These are phyloP conservation scores for Comarum palustre DNA, from an alignment of 306 rosid genomes.

Conservation along the genomic window DNA sequence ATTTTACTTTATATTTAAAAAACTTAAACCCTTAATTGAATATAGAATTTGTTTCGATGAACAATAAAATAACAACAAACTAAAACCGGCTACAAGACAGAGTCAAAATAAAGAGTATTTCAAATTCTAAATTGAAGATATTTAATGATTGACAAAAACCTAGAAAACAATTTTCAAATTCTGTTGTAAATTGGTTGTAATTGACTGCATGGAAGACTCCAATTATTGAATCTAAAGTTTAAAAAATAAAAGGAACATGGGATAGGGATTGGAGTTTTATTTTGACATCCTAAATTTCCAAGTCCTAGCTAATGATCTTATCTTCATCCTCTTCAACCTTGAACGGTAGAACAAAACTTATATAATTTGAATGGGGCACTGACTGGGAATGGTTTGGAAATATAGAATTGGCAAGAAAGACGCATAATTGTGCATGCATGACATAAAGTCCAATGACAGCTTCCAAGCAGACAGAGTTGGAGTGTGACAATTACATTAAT, in stretches of 20 bases:
- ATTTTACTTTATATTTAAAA: no score
- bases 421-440: constrained; percentile 60
- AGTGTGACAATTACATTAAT: constrained; percentile 37
- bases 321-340: constrained; percentile 30
- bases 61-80: no score
- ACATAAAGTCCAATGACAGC: constrained; percentile 72
- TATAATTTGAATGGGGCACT: constrained; percentile 13
- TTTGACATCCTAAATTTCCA: constrained; percentile 58
- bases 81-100: no score
- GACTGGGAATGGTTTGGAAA: constrained; percentile 37
- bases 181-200: not conserved
- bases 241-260: constrained; percentile 41
- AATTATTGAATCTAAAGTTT: constrained; percentile 26
- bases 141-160: no score
- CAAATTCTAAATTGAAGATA: not conserved
- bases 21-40: no score
- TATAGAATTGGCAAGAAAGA: constrained; percentile 39
- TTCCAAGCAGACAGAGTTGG: constrained; percentile 60
- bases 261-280: constrained; percentile 42
- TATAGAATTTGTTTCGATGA: no score
- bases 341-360: constrained; percentile 25
- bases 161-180: not conserved
- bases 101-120: no score
- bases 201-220: constrained; percentile 16
- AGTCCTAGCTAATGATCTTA: constrained; percentile 24